Percentiles rank a stretch among this genome's conserved stretches.
These are phyloP conservation scores for Lagenidium giganteum DNA, from an alignment of 352 stramenopile genomes.

Conservation along the genomic window DNA sequence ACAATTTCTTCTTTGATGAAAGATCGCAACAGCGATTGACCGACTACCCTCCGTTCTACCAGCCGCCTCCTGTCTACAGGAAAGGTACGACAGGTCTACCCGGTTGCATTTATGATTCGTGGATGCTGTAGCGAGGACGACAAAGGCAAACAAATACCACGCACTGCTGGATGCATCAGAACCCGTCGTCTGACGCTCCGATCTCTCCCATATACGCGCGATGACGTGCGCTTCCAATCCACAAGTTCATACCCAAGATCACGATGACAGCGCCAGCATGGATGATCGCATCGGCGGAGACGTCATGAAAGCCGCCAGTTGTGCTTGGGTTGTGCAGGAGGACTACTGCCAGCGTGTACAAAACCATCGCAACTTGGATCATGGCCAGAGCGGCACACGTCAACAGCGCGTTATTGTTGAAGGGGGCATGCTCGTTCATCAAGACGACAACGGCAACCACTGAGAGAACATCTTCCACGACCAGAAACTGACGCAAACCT, in stretches of 20 bases:
- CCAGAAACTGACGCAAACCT: too few species aligned
- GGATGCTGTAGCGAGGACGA: slow-evolving; percentile 5
- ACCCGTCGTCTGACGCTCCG: too few species aligned
- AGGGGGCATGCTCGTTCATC: slow-evolving; percentile 21
- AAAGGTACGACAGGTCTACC: slow-evolving; percentile 38
- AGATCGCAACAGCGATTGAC: too few species aligned
- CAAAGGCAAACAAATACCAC: not conserved
- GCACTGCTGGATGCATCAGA: too few species aligned
- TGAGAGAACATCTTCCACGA: slow-evolving; percentile 37
- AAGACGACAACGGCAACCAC: slow-evolving; percentile 38
- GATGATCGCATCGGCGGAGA: too few species aligned
- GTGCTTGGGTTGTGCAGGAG: too few species aligned
- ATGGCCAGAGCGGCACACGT: slow-evolving; percentile 28
- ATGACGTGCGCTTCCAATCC: too few species aligned
- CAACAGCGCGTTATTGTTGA: slow-evolving; percentile 27
- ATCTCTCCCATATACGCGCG: too few species aligned
- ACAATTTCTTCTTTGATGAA: slow-evolving; percentile 38
- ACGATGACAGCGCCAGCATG: too few species aligned
- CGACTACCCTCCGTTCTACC: not conserved
- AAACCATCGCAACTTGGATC: slow-evolving; percentile 33
- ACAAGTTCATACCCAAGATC: too few species aligned
- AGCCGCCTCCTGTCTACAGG: slow-evolving; percentile 20
- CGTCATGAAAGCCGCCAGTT: too few species aligned
- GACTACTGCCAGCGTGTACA: too few species aligned
- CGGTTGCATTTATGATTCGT: slow-evolving; percentile 52